These are phyloP conservation scores for Chlorencoelia australis DNA, from an alignment of 2,329 filamentous ascomycete species.

Conservation along the genomic window DNA sequence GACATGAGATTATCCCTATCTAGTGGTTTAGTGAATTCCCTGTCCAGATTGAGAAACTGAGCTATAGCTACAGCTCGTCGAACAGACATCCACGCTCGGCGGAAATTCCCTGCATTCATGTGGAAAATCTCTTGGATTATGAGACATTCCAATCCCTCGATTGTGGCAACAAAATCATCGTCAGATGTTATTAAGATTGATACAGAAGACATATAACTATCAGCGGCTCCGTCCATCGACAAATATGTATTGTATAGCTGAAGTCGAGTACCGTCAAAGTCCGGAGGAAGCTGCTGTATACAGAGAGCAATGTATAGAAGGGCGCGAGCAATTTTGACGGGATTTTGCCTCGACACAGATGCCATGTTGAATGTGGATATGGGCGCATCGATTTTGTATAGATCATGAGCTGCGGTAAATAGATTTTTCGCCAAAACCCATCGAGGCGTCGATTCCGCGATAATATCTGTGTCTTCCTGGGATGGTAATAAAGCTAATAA, in stretches of 20 bases:
- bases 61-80: conserved; percentile 40
- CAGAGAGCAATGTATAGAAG: conserved; percentile 22
- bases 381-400: too few species aligned
- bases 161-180: conserved; percentile 35
- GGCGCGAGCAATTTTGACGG: conserved; percentile 19
- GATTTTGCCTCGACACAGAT: conserved; percentile 16
- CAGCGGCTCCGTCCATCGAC: conserved; percentile 17
- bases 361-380: conserved; percentile 20
- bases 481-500: conserved; percentile 22
- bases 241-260: conserved; percentile 14
- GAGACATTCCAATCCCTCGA: conserved; percentile 43
- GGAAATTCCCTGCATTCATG: conserved; percentile 37
- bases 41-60: conserved; percentile 25
- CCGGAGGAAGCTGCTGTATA: conserved; percentile 21
- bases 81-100: conserved; percentile 38
- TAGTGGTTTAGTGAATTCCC: too few species aligned
- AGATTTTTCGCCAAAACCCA: too few species aligned
- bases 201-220: conserved; percentile 20
- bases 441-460: too few species aligned
- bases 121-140: conserved; percentile 38
- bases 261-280: conserved; percentile 17
- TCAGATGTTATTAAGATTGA: conserved; percentile 33
- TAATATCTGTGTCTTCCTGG: conserved; percentile 20
- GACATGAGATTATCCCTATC: too few species aligned
- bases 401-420: too few species aligned